A percentile compares a stretch with the other conserved stretches of the same genome.
Conservation (phyloP, 2,329 filamentous ascomycete species). For the Whalleya microplaca region DNA sequence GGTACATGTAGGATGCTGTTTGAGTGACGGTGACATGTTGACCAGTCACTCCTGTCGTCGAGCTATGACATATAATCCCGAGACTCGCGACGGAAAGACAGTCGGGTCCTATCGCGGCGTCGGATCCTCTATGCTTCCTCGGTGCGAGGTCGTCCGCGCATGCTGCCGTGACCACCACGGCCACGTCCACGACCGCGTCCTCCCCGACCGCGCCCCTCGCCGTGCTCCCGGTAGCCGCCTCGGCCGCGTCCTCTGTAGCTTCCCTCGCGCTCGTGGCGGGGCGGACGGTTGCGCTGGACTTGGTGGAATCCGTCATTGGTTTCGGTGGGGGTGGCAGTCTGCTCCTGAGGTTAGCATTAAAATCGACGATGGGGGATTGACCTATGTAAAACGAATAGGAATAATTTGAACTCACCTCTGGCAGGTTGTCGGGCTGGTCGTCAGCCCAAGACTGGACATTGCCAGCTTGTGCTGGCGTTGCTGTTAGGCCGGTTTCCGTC, state of each 20-base stretch:
- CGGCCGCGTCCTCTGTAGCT: slow-evolving; percentile 35
- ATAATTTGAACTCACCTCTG: slow-evolving; percentile 44
- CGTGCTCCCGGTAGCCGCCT: slow-evolving; percentile 33
- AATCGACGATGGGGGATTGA: background rate
- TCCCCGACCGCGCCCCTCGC: slow-evolving; percentile 36
- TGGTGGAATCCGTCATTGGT: slow-evolving; percentile 39
- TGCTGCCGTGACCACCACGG: slow-evolving; percentile 29
- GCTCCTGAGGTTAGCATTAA: slow-evolving; percentile 19
- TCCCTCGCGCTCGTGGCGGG: slow-evolving; percentile 37
- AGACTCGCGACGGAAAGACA: slow-evolving; percentile 22
- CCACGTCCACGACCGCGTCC: slow-evolving; percentile 34
- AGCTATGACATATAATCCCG: slow-evolving; percentile 19
- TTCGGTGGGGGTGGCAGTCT: slow-evolving; percentile 30
- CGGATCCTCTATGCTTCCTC: slow-evolving; percentile 38
- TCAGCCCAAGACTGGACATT: slow-evolving; percentile 80
- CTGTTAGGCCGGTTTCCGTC: slow-evolving; percentile 67
- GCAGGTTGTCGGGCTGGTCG: slow-evolving; percentile 64
- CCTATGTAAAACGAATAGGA: background rate
- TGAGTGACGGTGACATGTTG: too few relatives aligned
- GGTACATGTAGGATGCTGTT: too few relatives aligned
- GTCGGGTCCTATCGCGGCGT: slow-evolving; percentile 21
- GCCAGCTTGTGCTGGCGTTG: slow-evolving; percentile 59
- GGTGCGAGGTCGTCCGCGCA: slow-evolving; percentile 31
- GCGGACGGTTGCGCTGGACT: slow-evolving; percentile 38
- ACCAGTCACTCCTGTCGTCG: slow-evolving; percentile 17